These are phyloP conservation scores for Pneumocystis sp. DNA, from an alignment of 1,139 yeast genomes.

Conservation along the genomic window DNA sequence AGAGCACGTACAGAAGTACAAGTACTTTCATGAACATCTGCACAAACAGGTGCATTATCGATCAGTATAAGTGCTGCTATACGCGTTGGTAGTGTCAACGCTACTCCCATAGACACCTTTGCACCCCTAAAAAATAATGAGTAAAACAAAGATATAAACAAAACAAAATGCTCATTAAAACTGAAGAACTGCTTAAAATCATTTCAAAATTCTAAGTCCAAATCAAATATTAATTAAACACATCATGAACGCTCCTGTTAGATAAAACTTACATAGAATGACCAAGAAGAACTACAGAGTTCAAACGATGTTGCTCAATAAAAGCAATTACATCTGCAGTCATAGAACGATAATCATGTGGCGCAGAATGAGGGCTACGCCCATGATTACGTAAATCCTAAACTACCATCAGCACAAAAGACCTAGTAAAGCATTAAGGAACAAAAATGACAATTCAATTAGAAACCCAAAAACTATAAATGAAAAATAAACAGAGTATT, in stretches of 20 bases:
- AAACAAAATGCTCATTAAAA: neutral
- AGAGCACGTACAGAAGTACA: neutral
- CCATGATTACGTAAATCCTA: conserved; percentile 81
- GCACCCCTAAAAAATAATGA: conserved; percentile 41
- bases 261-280: conserved; percentile 52
- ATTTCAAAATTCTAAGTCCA: neutral
- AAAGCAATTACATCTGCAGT: conserved; percentile 75
- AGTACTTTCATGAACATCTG: conserved; percentile 15
- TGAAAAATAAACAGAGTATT: neutral
- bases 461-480: neutral
- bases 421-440: neutral
- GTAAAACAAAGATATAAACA: neutral
- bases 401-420: neutral
- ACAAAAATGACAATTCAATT: neutral
- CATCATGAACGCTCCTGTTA: too few relatives aligned
- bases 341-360: conserved; percentile 67
- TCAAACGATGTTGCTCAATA: conserved; percentile 34
- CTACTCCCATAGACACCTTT: conserved; percentile 78
- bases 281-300: conserved; percentile 58
- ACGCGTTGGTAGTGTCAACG: conserved; percentile 51
- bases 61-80: conserved; percentile 58
- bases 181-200: neutral
- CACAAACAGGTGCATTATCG: conserved; percentile 76
- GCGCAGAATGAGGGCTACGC: conserved; percentile 54
- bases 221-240: neutral